phyloP scores from a whole-genome alignment of 75 land plant genomes.

The Cryptomeria japonica region DNA sequence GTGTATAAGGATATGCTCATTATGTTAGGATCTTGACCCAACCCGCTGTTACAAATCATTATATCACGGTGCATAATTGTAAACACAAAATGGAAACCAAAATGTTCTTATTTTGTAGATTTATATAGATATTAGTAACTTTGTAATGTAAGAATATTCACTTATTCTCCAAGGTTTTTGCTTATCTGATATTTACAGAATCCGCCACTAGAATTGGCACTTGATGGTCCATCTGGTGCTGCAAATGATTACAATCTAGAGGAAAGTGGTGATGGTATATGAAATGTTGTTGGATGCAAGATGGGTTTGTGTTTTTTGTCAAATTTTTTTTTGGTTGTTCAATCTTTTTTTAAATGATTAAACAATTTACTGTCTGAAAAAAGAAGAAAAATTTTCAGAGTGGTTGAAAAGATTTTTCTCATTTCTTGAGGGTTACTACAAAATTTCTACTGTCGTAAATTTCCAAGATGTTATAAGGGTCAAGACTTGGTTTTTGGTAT shows the following conservation, averaged over 20 bases:
- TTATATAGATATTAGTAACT: not conserved
- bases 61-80: slow-evolving; percentile 54
- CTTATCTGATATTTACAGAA: slow-evolving; percentile 40
- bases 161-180: slow-evolving; percentile 9
- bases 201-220: slow-evolving; percentile 67
- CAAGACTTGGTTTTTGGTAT: too few relatives aligned
- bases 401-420: not conserved
- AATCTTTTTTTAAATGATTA: not conserved
- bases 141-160: not conserved
- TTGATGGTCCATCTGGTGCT: slow-evolving; percentile 64
- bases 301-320: slow-evolving; percentile 25
- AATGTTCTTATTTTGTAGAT: slow-evolving; percentile 7
- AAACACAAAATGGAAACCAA: not conserved
- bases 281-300: slow-evolving; percentile 95
- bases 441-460: not conserved
- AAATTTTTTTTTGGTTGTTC: not conserved
- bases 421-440: not conserved
- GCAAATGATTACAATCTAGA: slow-evolving; percentile 72
- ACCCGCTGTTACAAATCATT: slow-evolving; percentile 58
- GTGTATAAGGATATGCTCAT: slow-evolving; percentile 66
- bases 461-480: not conserved
- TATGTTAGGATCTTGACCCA: slow-evolving; percentile 43
- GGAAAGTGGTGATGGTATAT: slow-evolving; percentile 81
- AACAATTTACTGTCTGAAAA: not conserved
- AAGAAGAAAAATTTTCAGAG: not conserved